Base-by-base conservation (phyloP, 371 early-diverging fungal genomes). In the Actinomortierella wolfii region DNA sequence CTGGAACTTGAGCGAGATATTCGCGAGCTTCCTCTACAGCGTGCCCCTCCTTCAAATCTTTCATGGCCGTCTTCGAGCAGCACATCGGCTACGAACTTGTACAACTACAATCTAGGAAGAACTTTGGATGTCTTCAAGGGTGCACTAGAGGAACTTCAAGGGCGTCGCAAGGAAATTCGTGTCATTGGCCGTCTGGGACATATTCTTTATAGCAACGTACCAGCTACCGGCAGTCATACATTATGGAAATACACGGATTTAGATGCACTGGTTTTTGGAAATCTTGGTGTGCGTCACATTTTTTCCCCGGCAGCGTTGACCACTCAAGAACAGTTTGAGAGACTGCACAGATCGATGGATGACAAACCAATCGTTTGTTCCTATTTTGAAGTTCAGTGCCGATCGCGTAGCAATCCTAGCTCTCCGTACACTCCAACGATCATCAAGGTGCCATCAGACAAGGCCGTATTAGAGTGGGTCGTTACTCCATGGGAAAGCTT, bases 401-500 rank as follows among this genome's bases (percentile, higher is more conserved):
- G 59, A 25, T 61, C 66, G 1, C 57, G 71, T 39, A 71, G 48
- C 28, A 65, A 71, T 29, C 71, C 71, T 1, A 21, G 52, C 8
- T 55, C 59, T 17, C 57, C 45, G 45, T 71, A 57, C 34, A n/a
- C 21, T 8, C 41, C 40, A 4, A 71, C 71, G 0, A 9, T 65
- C 20, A 53, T 71, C 34, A 61, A 51, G 0, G 59, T 71, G 3
- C 62, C 71, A 3, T 53, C 71, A 11, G 61, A 53, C 1, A 25
- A 51, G 9, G 71, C 71, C 25, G 45, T 59, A 15, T 53, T 71
- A 11, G 66, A 71, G 13, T 58, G 65, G 13, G 71, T 71, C 20
- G 71, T 71, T 14, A 61, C 66, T 13, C 71, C 71, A 1, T 71
- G 71, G 71, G 56, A 66, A 15, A 65, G 66, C 20, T 71, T 49